These are phyloP conservation scores for Zygoascus meyerae DNA, from an alignment of 1,139 yeast genomes.

Conservation along the genomic window DNA sequence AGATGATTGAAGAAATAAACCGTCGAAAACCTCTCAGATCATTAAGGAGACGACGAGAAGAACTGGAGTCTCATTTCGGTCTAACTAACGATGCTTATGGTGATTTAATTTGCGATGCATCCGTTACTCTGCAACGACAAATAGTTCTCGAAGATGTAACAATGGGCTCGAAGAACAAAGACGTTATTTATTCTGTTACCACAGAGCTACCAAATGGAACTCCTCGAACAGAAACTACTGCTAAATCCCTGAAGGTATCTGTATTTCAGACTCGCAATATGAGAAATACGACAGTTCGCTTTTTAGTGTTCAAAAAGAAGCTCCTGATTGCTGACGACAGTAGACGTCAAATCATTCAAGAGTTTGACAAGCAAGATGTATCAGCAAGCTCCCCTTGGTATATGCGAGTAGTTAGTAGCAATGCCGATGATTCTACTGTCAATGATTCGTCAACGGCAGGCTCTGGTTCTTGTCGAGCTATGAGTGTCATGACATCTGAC, in stretches of 20 bases:
- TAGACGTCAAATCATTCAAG: conserved; percentile 16
- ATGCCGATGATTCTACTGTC: conserved; percentile 4
- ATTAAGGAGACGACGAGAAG: conserved; percentile 17
- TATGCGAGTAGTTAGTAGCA: conserved; percentile 3
- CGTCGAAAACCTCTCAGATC: conserved; percentile 19
- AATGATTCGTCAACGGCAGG: background rate
- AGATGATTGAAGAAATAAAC: conserved; percentile 19
- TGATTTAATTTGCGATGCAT: conserved; percentile 21
- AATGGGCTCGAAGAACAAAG: conserved; percentile 17
- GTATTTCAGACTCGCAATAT: conserved; percentile 16
- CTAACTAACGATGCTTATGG: conserved; percentile 18
- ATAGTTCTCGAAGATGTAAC: conserved; percentile 18
- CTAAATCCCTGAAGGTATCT: conserved; percentile 17
- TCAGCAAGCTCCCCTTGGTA: conserved; percentile 18
- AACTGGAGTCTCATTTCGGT: conserved; percentile 19
- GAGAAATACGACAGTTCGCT: conserved; percentile 6
- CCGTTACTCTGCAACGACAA: conserved; percentile 17
- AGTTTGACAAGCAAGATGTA: conserved; percentile 15
- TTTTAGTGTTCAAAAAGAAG: conserved; percentile 9
- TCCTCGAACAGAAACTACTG: conserved; percentile 9
- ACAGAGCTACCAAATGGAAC: conserved; percentile 10
- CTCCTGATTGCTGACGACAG: conserved; percentile 23
- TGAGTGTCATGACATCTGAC: conserved; percentile 1
- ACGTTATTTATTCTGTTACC: conserved; percentile 15
- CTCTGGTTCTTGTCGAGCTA: background rate